phyloP scores from a whole-genome alignment of 2,329 filamentous ascomycete genomes.

The Cercospora beticola region DNA sequence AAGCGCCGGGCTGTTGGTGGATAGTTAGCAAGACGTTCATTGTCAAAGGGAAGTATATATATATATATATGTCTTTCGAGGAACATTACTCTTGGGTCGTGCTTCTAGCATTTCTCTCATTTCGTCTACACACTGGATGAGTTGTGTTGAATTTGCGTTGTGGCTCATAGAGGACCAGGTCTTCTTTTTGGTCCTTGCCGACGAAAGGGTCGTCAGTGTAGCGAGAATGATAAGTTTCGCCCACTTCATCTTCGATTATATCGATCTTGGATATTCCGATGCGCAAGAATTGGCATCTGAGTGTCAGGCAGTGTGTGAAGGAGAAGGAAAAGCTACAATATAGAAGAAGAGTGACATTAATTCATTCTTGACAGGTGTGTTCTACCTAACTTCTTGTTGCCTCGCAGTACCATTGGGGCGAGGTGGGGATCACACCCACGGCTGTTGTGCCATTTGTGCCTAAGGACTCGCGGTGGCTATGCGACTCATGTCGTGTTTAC shows the following conservation, averaged over 20 bases:
- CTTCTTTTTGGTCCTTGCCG: not conserved
- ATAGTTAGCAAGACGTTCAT: not conserved
- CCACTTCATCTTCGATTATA: not conserved
- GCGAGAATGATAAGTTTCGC: not conserved
- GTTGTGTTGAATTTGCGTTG: not conserved
- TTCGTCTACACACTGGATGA: not conserved
- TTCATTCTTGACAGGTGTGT: not conserved
- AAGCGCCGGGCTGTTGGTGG: not conserved
- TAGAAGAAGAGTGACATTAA: too few relatives aligned
- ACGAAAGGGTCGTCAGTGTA: not conserved
- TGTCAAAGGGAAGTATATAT: too few relatives aligned
- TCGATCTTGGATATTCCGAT: not conserved
- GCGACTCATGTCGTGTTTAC: not conserved
- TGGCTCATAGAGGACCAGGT: not conserved
- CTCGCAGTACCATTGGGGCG: too few relatives aligned
- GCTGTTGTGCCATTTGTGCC: not conserved
- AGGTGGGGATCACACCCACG: not conserved
- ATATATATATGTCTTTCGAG: not conserved
- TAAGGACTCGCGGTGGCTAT: not conserved
- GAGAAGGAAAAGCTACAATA: too few relatives aligned
- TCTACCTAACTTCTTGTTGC: too few relatives aligned
- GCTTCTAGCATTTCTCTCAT: not conserved
- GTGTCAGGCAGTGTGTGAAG: not conserved
- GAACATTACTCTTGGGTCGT: not conserved
- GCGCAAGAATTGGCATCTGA: not conserved